Evolutionary conservation across 2,329 filamentous ascomycete genomes (phyloP), one percentile per base, ranked within the genome.

Genomic region (Exophiala bonariae): DNA sequence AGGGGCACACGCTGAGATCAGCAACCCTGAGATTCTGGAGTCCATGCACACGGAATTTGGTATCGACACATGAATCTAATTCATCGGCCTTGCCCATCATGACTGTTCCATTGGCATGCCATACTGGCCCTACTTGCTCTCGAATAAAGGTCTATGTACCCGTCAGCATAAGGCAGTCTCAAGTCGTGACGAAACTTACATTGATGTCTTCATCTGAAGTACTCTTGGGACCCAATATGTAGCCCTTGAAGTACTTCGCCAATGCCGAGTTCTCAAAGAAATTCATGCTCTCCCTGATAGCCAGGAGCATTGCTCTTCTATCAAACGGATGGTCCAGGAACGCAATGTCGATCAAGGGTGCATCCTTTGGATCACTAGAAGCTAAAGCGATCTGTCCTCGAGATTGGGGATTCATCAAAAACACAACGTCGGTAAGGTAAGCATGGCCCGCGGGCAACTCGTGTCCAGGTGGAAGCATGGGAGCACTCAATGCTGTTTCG

Each of bases 111-210:
- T 36, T 30, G 14, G 47, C 41, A 34, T 50, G 50, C 33, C 22
- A 50, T 6, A 26, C 23, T 11, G 23, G 11, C 23, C 6, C 11
- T 6, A 26, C 23, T 6, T 26, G 6, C 6, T 11, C 6, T 11
- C 23, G 6, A 11, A 26, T 26, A 11, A 26, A 26, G 6, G 6
- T 11, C 23, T 6, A 26, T 26, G 11, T 11, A 26, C 11, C 23
- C 46, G 76, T 2, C 71, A 76, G 20, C 61, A 67, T n/a, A 70
- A 63, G 20, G 63, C 73, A 17, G 71, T 61, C 42, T 61, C 66
- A 69, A 70, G 79, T 54, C 71, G 66, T 18, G 67, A 67, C 16
- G 69, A 46, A 5, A 83, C 64, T 9, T 19, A 33, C 44, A 36
- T n/a, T n/a, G n/a, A n/a, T n/a, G n/a, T 26, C 23, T 6, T 11